phyloP scores from a whole-genome alignment of 1,139 yeast species.

The Lizanozyma gosingica region DNA sequence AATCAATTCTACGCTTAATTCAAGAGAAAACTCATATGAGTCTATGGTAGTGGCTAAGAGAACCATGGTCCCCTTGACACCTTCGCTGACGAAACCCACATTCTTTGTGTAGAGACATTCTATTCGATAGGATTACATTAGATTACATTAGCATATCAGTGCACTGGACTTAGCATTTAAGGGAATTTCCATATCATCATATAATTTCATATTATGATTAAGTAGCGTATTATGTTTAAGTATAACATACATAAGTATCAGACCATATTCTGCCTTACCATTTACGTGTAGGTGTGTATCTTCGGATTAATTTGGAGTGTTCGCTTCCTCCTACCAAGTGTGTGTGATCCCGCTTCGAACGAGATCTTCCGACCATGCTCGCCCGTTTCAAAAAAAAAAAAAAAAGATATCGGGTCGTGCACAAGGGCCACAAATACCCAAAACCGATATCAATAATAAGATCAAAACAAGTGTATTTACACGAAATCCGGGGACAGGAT shows the following conservation, averaged over 20 bases:
- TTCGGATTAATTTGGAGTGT: too few relatives aligned
- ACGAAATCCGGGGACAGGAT: slow-evolving; percentile 3
- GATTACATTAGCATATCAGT: slow-evolving; percentile 1
- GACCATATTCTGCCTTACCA: too few relatives aligned
- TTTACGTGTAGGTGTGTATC: too few relatives aligned
- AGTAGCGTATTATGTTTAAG: too few relatives aligned
- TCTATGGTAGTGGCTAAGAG: not conserved
- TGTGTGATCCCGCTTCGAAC: too few relatives aligned
- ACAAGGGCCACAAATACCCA: not conserved
- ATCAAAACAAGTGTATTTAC: not conserved
- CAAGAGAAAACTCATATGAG: slow-evolving; percentile 7
- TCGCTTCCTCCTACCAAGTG: too few relatives aligned
- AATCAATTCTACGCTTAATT: slow-evolving; percentile 7
- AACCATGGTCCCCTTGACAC: not conserved
- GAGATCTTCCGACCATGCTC: too few relatives aligned
- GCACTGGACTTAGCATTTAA: too few relatives aligned
- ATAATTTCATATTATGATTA: too few relatives aligned
- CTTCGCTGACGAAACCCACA: slow-evolving; percentile 1
- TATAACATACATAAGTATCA: too few relatives aligned
- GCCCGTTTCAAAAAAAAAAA: too few relatives aligned
- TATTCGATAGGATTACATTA: slow-evolving; percentile 11
- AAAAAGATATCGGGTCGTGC: not conserved
- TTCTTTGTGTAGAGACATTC: slow-evolving; percentile 6
- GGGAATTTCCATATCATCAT: too few relatives aligned
- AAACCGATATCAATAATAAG: not conserved